A percentile compares a stretch with the other conserved stretches of the same genome.
Conservation (phyloP, 176 grass and related monocot species). For the Zea mays region DNA sequence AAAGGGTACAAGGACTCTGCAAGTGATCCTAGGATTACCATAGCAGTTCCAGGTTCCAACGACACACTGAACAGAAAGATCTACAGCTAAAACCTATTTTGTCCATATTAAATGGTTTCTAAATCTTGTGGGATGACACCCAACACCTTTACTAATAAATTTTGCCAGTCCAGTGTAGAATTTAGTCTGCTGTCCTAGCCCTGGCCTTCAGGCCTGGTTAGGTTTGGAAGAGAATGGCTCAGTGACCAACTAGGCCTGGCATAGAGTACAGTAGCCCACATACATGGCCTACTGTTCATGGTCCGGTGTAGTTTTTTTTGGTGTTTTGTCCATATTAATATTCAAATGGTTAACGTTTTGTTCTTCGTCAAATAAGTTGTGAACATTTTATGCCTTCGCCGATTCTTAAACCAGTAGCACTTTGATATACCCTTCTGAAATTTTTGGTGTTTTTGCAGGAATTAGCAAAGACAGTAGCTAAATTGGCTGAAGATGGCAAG, state of each 20-base stretch:
- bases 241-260: not conserved
- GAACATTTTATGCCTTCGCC: not conserved
- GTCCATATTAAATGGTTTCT: not conserved
- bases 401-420: not conserved
- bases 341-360: too few species aligned
- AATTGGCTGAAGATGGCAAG: conserved; percentile 96
- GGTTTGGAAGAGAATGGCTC: not conserved
- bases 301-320: too few species aligned
- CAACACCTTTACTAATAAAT: not conserved
- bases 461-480: conserved; percentile 73
- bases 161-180: not conserved
- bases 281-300: too few species aligned
- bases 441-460: conserved; percentile 59
- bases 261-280: not conserved
- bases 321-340: too few species aligned
- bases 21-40: too few species aligned
- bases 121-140: conserved; percentile 1
- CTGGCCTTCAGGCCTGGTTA: not conserved
- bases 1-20: too few species aligned
- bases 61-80: not conserved
- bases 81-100: not conserved
- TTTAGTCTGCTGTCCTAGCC: not conserved
- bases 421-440: conserved; percentile 9
- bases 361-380: too few species aligned
- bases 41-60: too few species aligned